Base-by-base conservation (phyloP, 1,284 basidiomycete genomes). In the Acaromyces ingoldii region DNA sequence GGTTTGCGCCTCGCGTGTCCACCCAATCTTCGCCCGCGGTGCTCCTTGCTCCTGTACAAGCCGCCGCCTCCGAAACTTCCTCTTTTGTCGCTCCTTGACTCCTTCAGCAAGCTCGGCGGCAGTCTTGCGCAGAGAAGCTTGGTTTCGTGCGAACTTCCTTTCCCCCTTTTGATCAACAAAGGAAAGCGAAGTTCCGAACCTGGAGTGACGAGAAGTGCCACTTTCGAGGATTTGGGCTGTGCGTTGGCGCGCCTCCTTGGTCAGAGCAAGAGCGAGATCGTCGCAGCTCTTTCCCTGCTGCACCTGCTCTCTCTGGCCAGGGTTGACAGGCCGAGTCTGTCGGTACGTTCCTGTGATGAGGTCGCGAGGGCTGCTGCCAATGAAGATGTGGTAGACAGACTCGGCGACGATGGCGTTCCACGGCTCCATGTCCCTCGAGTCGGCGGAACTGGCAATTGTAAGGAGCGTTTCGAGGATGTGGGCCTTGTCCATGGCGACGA, bases 141-240 rank as follows among this genome's bases (percentile, higher is more conserved):
- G 65, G 22, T 55, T 55, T 6, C 63, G 58, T 5, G 72, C 69
- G 7, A 71, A 62, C 7, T 66, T 57, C 30, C 58, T 51, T 42
- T 64, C 50, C 28, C 72, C 72, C 19, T 69, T 65, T 4, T 58
- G 53, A 11, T 60, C 72, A 28, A 57, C 42, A 48, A 70, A 74
- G 56, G 65, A 62, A 58, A 75, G 63, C 22, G 70, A 63, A 28
- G 72, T 73, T 11, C 69, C 67, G 54, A 73, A 74, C 22, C 70
- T 66, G 30, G 70, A 70, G 40, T 74, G 72, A 4, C 72, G 63
- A 9, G 67, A 59, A 1, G 63, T 49, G 2, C 54, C 47, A n/a
- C n/a, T n/a, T n/a, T n/a, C n/a, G n/a, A n/a, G n/a, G 50, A 1
- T 55, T 46, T n/a, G n/a, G n/a, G n/a, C n/a, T n/a, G n/a, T n/a